Conservation (phyloP, 2,329 filamentous ascomycete species). For the Penicillium sp. region DNA sequence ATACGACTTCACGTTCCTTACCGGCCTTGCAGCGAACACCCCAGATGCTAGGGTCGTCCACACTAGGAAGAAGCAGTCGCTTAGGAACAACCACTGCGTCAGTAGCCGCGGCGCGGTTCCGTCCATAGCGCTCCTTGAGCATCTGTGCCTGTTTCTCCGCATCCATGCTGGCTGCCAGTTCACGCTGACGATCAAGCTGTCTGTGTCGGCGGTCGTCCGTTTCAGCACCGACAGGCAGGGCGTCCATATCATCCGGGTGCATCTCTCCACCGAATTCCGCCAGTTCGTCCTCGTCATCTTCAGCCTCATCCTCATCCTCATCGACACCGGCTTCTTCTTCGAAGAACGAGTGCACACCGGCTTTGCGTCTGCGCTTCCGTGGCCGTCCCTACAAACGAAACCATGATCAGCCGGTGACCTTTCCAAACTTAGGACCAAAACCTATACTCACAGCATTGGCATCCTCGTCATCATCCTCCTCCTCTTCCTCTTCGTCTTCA, state of each 20-base stretch:
- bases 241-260: constrained; percentile 80
- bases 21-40: constrained; percentile 85
- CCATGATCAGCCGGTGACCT: too few species aligned
- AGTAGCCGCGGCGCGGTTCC: constrained; percentile 57
- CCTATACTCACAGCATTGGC: too few species aligned
- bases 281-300: constrained; percentile 81
- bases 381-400: constrained; percentile 47
- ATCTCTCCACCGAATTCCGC: constrained; percentile 80
- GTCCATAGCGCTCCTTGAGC: constrained; percentile 78
- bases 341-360: constrained; percentile 74
- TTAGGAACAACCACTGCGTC: constrained; percentile 74
- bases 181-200: constrained; percentile 84
- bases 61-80: constrained; percentile 76
- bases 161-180: constrained; percentile 78
- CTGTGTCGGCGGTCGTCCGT: constrained; percentile 86
- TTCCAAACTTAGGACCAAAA: too few species aligned
- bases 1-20: constrained; percentile 86
- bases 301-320: constrained; percentile 76
- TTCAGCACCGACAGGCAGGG: constrained; percentile 62
- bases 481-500: constrained; percentile 38
- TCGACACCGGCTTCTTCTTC: constrained; percentile 98
- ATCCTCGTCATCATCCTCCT: constrained; percentile 47
- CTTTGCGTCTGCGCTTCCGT: constrained; percentile 68
- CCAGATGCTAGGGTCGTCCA: constrained; percentile 94
- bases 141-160: constrained; percentile 86